Conservation (phyloP, 345 rosid species). For the Murraya paniculata region DNA sequence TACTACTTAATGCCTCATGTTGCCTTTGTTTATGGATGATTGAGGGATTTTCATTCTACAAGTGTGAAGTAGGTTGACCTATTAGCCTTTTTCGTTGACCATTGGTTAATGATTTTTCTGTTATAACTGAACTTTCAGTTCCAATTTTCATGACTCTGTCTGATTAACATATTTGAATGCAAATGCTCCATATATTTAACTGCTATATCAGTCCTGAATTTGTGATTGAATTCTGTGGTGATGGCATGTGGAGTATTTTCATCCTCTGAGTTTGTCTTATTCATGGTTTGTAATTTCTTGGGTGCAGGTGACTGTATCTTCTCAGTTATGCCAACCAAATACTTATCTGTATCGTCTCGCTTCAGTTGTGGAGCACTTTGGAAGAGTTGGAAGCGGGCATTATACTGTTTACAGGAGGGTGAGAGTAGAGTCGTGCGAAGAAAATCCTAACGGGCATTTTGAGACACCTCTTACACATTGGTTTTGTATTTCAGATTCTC, state of each 20-base stretch:
- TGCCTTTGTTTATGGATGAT: not conserved
- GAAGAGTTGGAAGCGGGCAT: conserved; percentile 75
- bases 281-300: conserved; percentile 1
- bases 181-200: not conserved
- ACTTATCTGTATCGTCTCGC: conserved; percentile 48
- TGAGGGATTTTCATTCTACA: not conserved
- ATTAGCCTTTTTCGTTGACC: not conserved
- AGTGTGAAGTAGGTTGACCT: not conserved
- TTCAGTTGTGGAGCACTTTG: conserved; percentile 83
- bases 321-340: conserved; percentile 22
- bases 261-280: not conserved
- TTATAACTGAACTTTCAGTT: not conserved
- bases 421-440: conserved; percentile 21
- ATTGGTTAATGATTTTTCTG: not conserved
- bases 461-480: conserved; percentile 34
- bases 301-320: conserved; percentile 19
- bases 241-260: conserved; percentile 4
- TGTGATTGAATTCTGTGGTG: not conserved
- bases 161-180: not conserved
- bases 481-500: conserved; percentile 81
- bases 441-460: conserved; percentile 12
- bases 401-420: conserved; percentile 72
- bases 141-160: not conserved
- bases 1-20: not conserved
- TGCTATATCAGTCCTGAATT: not conserved